Base-by-base conservation (phyloP, 768 basidiomycete genomes). In the Auricularia heimuer region DNA sequence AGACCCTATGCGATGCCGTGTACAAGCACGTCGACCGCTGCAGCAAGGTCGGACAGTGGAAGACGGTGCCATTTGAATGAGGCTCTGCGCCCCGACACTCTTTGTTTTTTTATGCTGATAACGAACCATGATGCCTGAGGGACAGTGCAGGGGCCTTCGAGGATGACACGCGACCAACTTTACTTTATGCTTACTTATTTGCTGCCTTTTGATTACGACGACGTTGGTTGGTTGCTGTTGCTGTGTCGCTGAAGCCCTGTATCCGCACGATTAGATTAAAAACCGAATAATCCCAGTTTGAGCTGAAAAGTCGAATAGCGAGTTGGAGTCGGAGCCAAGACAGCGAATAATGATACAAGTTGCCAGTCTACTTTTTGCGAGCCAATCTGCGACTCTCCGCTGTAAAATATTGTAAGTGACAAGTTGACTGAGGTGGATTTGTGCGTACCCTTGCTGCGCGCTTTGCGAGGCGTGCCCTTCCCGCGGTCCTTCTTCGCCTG, bases 381-480 rank as follows among this genome's bases (percentile, higher is more conserved):
- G 54, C 54, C 54, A 54, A 54, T 54, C 84, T 79, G 68, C 83
- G 80, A 75, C 82, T 82, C 68, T 85, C 82, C 62, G 73, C 84
- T 85, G 70, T 8, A 69, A 35, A 61, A 47, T 7, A 14, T 7
- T 7, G 12, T 39, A 18, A 42, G 12, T 4, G 29, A 29, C 29
- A 29, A 42, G 7, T 42, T 42, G 39, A 7, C 39, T 42, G 8
- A 14, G 3, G 62, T 21, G 65, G 11, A n/a, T 42, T 62, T 36
- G 14, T 37, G 78, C 82, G 58, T 54, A 89, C 90, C 83, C 74
- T 82, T 79, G 29, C 77, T 77, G 74, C 86, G 90, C 2, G 88
- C 87, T 76, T 93, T 93, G 77, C 87, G 85, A 63, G 92, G 92
- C 24, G 86, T 82, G 56, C 90, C 91, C 76, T 93, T 92, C 35